Evolutionary conservation across 148 eudicot genomes (phyloP).

Genomic region (Simmondsia chinensis): DNA sequence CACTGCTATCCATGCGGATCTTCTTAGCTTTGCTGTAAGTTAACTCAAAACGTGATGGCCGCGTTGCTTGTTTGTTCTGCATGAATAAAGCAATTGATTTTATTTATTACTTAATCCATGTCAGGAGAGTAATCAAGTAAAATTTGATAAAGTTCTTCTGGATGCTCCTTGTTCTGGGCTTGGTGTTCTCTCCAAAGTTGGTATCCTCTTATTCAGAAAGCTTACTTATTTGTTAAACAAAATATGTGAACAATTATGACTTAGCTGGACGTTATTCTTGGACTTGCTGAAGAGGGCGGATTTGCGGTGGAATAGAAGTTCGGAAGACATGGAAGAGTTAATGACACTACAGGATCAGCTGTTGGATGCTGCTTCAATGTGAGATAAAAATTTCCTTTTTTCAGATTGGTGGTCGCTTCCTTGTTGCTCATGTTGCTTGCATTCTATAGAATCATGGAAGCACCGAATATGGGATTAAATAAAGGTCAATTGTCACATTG

Average conservation of each 20-base stretch:
- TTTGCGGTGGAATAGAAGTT: slow-evolving; percentile 89
- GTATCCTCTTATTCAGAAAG: background rate
- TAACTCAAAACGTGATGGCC: background rate
- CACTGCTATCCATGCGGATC: slow-evolving; percentile 68
- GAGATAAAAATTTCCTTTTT: slow-evolving; percentile 17
- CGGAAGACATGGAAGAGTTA: slow-evolving; percentile 88
- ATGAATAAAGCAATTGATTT: slow-evolving; percentile 3
- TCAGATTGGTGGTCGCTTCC: background rate
- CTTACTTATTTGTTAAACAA: no score
- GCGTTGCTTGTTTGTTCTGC: slow-evolving; percentile 5
- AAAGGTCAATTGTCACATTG: no score
- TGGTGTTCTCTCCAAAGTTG: slow-evolving; percentile 94
- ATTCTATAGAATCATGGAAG: background rate
- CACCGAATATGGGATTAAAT: no score
- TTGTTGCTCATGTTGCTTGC: background rate
- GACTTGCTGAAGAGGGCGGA: slow-evolving; percentile 63
- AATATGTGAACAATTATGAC: background rate
- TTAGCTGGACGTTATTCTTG: background rate
- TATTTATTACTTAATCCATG: background rate
- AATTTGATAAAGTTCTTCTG: slow-evolving; percentile 68
- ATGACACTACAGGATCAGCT: slow-evolving; percentile 73
- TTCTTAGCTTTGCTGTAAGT: slow-evolving; percentile 64
- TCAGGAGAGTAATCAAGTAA: slow-evolving; percentile 31
- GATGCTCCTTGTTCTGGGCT: slow-evolving; percentile 98
- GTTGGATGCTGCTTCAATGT: slow-evolving; percentile 84